Conservation (phyloP, 306 rosid genomes). For the Lithocarpus polystachyus region DNA sequence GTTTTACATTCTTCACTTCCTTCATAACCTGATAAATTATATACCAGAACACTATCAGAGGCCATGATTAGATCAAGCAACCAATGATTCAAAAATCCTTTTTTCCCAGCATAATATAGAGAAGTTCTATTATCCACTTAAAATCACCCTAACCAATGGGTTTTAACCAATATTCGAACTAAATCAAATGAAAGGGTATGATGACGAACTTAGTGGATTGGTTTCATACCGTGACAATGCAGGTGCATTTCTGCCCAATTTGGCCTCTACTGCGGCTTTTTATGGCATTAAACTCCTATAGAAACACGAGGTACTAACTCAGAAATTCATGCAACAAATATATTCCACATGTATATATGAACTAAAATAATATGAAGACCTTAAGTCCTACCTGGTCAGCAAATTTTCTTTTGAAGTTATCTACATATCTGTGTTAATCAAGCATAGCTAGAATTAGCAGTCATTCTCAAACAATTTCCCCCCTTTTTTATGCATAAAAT, state of each 20-base stretch:
- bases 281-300: constrained; percentile 64
- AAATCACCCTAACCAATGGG: not conserved
- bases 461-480: constrained; percentile 17
- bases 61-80: not conserved
- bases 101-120: not conserved
- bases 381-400: constrained; percentile 60
- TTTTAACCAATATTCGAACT: constrained; percentile 12
- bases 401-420: constrained; percentile 53
- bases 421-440: constrained; percentile 55
- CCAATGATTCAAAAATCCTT: not conserved
- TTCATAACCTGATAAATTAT: constrained; percentile 71
- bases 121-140: not conserved
- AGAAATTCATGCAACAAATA: constrained; percentile 10
- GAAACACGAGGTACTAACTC: constrained; percentile 16
- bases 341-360: not conserved
- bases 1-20: constrained; percentile 59
- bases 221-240: constrained; percentile 71
- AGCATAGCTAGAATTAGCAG: constrained; percentile 39
- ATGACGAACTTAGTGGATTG: not conserved
- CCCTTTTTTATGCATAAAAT: constrained; percentile 20
- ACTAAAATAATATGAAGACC: not conserved
- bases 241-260: constrained; percentile 46
- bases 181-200: constrained; percentile 12
- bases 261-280: constrained; percentile 50
- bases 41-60: constrained; percentile 32